phyloP scores from a whole-genome alignment of 108 stramenopile species.

The Fragilariopsis cylindrus region DNA sequence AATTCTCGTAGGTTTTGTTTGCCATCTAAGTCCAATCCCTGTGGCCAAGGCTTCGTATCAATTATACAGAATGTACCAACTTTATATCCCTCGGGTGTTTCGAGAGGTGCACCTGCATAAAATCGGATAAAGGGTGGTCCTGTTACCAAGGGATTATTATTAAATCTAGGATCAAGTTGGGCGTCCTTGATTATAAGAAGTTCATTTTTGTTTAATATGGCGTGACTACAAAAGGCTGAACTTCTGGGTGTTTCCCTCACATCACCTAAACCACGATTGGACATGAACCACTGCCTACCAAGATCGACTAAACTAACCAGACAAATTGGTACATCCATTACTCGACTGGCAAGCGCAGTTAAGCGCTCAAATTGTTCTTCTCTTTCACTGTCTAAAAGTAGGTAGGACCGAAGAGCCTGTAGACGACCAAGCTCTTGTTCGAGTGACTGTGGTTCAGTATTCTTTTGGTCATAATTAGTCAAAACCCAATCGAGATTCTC shows the following conservation, averaged over 20 bases:
- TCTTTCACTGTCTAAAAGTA: constrained; percentile 66
- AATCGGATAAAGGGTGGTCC: constrained; percentile 82
- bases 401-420: constrained; percentile 60
- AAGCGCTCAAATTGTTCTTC: constrained; percentile 47
- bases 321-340: constrained; percentile 72
- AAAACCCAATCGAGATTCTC: constrained; percentile 35
- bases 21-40: constrained; percentile 53
- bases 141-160: constrained; percentile 66
- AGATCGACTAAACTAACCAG: constrained; percentile 69
- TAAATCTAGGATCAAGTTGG: constrained; percentile 65
- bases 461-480: constrained; percentile 29
- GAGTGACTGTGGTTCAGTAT: constrained; percentile 36
- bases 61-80: constrained; percentile 86
- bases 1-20: constrained; percentile 75
- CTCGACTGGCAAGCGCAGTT: constrained; percentile 37
- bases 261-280: constrained; percentile 64
- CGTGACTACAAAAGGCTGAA: constrained; percentile 82
- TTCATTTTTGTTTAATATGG: constrained; percentile 52
- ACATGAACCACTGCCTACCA: constrained; percentile 84
- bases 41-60: constrained; percentile 61
- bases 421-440: constrained; percentile 66
- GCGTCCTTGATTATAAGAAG: constrained; percentile 75
- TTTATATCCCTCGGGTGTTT: constrained; percentile 71
- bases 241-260: constrained; percentile 79
- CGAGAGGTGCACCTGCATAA: constrained; percentile 81